A percentile compares a stretch with the other conserved stretches of the same genome.
Evolutionary conservation across 495 filamentous ascomycete species (phyloP).

Genomic region (Sabuloglossum arenarium): DNA sequence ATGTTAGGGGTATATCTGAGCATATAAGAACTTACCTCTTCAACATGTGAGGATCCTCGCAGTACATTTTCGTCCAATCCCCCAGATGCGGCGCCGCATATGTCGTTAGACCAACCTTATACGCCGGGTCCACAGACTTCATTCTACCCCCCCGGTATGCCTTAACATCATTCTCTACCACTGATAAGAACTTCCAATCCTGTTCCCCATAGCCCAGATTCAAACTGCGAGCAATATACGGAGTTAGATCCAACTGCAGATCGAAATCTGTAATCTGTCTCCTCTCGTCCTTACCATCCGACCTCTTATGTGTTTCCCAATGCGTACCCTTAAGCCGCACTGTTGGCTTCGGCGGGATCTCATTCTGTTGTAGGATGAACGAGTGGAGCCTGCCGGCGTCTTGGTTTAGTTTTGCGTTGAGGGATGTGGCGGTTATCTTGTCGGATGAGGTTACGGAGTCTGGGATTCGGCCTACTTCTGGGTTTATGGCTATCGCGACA

Average conservation of each 20-base stretch:
- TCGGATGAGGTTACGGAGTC: neutral
- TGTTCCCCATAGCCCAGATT: conserved; percentile 3
- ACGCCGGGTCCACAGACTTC: neutral
- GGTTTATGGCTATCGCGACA: neutral
- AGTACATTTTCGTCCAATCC: neutral
- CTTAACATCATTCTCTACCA: conserved; percentile 13
- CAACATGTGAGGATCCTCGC: neutral
- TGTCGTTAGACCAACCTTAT: neutral
- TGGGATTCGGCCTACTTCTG: neutral
- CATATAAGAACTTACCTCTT: conserved; percentile 11
- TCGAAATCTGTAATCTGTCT: conserved; percentile 28
- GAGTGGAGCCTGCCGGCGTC: conserved; percentile 21
- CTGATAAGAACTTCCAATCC: neutral
- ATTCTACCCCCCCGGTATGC: neutral
- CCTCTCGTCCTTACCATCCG: conserved; percentile 22
- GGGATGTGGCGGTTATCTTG: neutral
- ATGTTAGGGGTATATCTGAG: conserved; percentile 21
- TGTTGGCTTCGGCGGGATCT: conserved; percentile 23
- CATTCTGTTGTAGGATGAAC: conserved; percentile 21
- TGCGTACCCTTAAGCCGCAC: conserved; percentile 30
- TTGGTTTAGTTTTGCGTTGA: conserved; percentile 19
- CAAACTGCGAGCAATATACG: conserved; percentile 17
- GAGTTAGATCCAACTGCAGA: conserved; percentile 27
- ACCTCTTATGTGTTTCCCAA: conserved; percentile 21
- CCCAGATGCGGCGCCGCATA: neutral